A percentile compares a stretch with the other conserved stretches of the same genome.
phyloP scores from a whole-genome alignment of 2,329 filamentous ascomycete genomes.

The Chrysoporthe austroafricana region DNA sequence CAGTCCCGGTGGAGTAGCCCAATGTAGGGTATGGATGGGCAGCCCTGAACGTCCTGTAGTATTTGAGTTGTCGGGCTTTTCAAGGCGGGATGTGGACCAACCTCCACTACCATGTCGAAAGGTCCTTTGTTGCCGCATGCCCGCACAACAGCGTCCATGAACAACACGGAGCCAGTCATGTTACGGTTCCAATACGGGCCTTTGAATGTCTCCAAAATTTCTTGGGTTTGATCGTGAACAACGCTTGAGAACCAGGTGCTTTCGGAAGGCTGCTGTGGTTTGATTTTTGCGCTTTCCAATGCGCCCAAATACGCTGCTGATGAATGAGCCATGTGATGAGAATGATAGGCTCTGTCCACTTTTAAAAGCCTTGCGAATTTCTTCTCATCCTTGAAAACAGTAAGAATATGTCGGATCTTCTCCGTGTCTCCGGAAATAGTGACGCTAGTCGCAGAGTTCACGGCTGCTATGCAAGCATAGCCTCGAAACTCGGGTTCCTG shows the following conservation, averaged over 20 bases:
- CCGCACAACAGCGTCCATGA: constrained; percentile 23
- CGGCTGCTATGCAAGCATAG: neutral
- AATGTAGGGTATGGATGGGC: constrained; percentile 31
- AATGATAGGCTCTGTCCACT: neutral
- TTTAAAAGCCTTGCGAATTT: neutral
- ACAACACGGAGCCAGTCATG: constrained; percentile 32
- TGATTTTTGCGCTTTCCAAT: neutral
- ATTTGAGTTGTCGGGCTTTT: constrained; percentile 43
- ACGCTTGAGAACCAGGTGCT: constrained; percentile 33
- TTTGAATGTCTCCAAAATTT: constrained; percentile 3
- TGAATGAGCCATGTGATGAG: neutral
- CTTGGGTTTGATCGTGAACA: neutral
- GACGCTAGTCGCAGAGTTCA: neutral
- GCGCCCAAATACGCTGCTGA: neutral
- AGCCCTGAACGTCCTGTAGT: constrained; percentile 19
- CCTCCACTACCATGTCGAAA: constrained; percentile 33
- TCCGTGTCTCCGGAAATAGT: neutral
- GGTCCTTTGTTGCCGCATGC: constrained; percentile 17
- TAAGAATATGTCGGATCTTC: no score
- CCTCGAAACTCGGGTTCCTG: neutral
- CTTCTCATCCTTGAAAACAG: neutral
- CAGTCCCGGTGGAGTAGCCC: constrained; percentile 31
- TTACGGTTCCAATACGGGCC: constrained; percentile 31
- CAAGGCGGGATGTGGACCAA: constrained; percentile 44
- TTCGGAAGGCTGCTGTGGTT: no score